Base-by-base conservation (phyloP, 805 yeast genomes). In the Ogataea pini region DNA sequence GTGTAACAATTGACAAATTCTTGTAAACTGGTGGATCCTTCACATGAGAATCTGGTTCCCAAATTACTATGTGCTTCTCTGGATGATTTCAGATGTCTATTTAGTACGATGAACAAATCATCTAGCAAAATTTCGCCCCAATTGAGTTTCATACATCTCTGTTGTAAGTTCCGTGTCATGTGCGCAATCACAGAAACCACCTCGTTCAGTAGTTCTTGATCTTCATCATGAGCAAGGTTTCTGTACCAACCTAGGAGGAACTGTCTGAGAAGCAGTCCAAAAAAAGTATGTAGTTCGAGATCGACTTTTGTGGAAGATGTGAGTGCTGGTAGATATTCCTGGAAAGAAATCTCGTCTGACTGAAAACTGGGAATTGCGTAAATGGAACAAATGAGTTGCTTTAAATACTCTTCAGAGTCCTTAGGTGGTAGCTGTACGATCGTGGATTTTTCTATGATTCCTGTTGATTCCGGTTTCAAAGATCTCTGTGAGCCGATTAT, bases 241-340 rank as follows among this genome's bases (percentile, higher is more conserved):
- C 57, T 57, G 59, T 79, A 78, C 79, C 82, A 77, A 8, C 68
- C 59, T 17, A 69, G 63, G 3, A 80, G 69, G 53, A 80, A 80
- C 44, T 74, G 75, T 19, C 72, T 68, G 36, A 78, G 47, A 4
- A 79, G 57, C 12, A 79, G 61, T 0, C 80, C 79, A 4, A 77
- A 49, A 4, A 80, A 52, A 1, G 77, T 71, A 52, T 77, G 76
- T 12, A 79, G 58, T 53, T 77, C 74, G 1, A 65, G 46, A 53
- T 78, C 80, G 3, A 79, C 68, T 1, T 52, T 58, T 1, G 65
- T 51, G 0, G 74, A 69, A 1, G 72, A 64, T 1, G 77, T 71
- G 36, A 76, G 56, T 1, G 68, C 62, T 0, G 79, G 78, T 2
- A 76, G 58, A 8, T 51, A 50, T 2, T 59, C 62, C 13, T 56